Conservation (phyloP, 2,329 filamentous ascomycete species). For the Penicillium sp. region DNA sequence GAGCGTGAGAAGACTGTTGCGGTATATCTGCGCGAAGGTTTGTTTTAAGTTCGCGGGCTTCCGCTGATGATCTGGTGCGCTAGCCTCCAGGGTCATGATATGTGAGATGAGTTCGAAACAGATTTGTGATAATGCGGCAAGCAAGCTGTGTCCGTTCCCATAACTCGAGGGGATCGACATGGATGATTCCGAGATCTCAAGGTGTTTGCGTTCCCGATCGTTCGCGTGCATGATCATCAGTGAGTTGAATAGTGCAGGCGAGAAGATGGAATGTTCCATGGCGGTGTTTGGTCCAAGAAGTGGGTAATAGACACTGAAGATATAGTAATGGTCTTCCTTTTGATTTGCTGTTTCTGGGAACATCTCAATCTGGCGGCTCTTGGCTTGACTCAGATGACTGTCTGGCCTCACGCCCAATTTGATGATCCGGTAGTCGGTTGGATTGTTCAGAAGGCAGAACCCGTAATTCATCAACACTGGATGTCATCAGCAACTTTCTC, state of each 20-base stretch:
- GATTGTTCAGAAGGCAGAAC: slow-evolving; percentile 40
- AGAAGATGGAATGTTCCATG: slow-evolving; percentile 40
- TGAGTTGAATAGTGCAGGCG: slow-evolving; percentile 38
- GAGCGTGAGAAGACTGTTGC: slow-evolving; percentile 37
- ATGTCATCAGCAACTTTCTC: slow-evolving; percentile 2
- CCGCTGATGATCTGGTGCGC: slow-evolving; percentile 19
- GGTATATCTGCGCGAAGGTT: slow-evolving; percentile 37
- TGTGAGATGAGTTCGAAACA: slow-evolving; percentile 38
- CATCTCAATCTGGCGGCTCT: slow-evolving; percentile 28
- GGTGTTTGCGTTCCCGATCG: slow-evolving; percentile 33
- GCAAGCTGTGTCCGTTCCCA: slow-evolving; percentile 32
- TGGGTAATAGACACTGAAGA: slow-evolving; percentile 43
- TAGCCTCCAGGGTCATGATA: slow-evolving; percentile 29
- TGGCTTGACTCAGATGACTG: slow-evolving; percentile 34
- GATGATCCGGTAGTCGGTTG: slow-evolving; percentile 41
- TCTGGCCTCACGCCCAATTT: slow-evolving; percentile 35
- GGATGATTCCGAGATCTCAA: slow-evolving; percentile 27
- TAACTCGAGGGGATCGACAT: slow-evolving; percentile 28
- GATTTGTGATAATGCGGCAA: slow-evolving; percentile 39
- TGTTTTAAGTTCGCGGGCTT: slow-evolving; percentile 37
- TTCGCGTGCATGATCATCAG: slow-evolving; percentile 39
- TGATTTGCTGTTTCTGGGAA: slow-evolving; percentile 28
- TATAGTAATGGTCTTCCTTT: slow-evolving; percentile 36
- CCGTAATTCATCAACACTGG: slow-evolving; percentile 43
- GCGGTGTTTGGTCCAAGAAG: slow-evolving; percentile 26